Conservation (phyloP, 805 yeast genomes). For the Huiozyma sinensis region DNA sequence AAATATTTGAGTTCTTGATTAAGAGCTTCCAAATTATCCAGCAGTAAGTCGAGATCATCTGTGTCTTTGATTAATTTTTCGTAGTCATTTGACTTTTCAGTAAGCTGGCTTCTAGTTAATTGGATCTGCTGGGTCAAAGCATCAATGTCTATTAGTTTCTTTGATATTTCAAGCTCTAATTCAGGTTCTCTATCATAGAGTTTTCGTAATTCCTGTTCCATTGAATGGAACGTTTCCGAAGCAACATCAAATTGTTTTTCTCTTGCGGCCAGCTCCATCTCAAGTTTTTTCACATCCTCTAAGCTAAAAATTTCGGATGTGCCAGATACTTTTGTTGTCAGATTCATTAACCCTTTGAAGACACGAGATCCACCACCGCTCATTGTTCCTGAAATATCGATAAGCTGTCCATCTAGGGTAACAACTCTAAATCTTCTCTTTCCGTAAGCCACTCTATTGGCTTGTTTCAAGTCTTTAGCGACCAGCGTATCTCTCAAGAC, state of each 20-base stretch:
- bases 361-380: conserved; percentile 85
- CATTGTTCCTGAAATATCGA: conserved; percentile 90
- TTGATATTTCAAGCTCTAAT: conserved; percentile 50
- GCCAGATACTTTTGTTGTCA: conserved; percentile 21
- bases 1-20: conserved; percentile 36
- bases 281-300: conserved; percentile 46
- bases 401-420: conserved; percentile 82
- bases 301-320: conserved; percentile 35
- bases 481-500: conserved; percentile 82
- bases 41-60: conserved; percentile 12
- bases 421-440: conserved; percentile 76
- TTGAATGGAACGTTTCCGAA: conserved; percentile 42
- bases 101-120: conserved; percentile 35
- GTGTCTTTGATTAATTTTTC: conserved; percentile 5
- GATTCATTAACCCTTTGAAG: conserved; percentile 67
- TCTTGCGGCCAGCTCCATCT: conserved; percentile 38
- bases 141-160: conserved; percentile 52
- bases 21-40: conserved; percentile 21
- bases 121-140: conserved; percentile 44
- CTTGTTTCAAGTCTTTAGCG: conserved; percentile 65
- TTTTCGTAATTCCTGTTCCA: conserved; percentile 47
- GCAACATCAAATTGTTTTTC: conserved; percentile 46
- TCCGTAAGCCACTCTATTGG: conserved; percentile 82
- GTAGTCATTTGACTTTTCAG: conserved; percentile 24
- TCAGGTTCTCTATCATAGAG: conserved; percentile 61